Percentiles rank a stretch among this genome's conserved stretches.
phyloP scores from a whole-genome alignment of 1,139 yeast genomes.

The Kodamaea fungicola region DNA sequence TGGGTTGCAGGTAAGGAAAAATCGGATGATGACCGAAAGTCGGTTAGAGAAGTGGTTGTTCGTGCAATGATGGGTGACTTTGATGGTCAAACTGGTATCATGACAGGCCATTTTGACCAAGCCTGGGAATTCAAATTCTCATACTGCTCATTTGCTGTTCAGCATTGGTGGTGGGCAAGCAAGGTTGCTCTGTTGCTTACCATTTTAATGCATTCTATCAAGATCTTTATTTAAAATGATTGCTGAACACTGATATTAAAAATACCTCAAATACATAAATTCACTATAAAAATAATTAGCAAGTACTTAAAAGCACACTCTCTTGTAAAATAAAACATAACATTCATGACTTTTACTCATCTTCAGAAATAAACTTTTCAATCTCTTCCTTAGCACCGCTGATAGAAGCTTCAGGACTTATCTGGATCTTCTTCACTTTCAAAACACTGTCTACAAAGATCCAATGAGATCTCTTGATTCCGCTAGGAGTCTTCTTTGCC shows the following conservation, averaged over 20 bases:
- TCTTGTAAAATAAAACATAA: no score
- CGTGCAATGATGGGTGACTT: slow-evolving; percentile 95
- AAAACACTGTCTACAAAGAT: slow-evolving; percentile 76
- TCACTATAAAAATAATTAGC: background rate
- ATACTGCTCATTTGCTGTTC: slow-evolving; percentile 80
- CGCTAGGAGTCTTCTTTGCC: slow-evolving; percentile 76
- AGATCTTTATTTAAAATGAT: slow-evolving; percentile 8
- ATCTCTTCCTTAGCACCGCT: slow-evolving; percentile 58
- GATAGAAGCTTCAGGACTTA: slow-evolving; percentile 79
- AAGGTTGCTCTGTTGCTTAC: slow-evolving; percentile 53
- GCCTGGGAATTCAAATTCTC: slow-evolving; percentile 67
- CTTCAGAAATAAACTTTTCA: slow-evolving; percentile 25
- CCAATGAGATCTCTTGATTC: slow-evolving; percentile 87
- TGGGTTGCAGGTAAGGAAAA: slow-evolving; percentile 59
- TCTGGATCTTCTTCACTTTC: slow-evolving; percentile 57
- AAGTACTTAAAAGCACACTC: no score
- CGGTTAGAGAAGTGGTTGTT: slow-evolving; percentile 77
- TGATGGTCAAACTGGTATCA: slow-evolving; percentile 82
- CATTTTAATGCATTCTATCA: slow-evolving; percentile 34
- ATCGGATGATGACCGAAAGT: slow-evolving; percentile 21
- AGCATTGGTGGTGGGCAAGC: slow-evolving; percentile 94
- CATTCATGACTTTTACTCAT: slow-evolving; percentile 3
- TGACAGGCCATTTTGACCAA: slow-evolving; percentile 60
- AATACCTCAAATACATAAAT: background rate
- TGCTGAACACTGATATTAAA: background rate